Evolutionary conservation across 345 rosid species (phyloP), one percentile per base, ranked within the genome.

Genomic region (Toxicodendron radicans): DNA sequence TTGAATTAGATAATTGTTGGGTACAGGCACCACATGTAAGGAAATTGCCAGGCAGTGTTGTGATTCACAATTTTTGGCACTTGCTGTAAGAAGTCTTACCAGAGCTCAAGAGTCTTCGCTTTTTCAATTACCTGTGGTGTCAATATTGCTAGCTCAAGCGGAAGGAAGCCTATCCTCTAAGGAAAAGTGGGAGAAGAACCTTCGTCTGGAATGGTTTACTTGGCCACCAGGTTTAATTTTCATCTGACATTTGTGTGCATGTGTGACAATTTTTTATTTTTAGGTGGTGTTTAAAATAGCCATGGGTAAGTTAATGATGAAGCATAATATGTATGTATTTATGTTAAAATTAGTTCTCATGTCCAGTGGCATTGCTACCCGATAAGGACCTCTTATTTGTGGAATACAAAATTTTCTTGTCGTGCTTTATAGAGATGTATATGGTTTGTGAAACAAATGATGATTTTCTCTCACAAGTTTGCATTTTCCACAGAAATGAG

Each of bases 191-290:
- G 87, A 82, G 88, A 79, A 80, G 79, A 85, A 86, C 76, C 93
- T 95, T 74, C 90, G 89, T 57, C 85, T 78, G 23, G 98, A 95
- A 80, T 95, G 97, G 97, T 86, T 76, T 76, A 85, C 97, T 73
- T 95, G 99, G 99, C 86, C 97, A 66, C 97, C 96, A 89, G 99
- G 97, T 93, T 72, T 51, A 72, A 17, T 46, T 81, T 75, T 67
- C 38, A 5, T 45, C 24, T n/a, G 23, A 64, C 43, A 60, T 66
- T 53, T 52, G 45, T 54, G n/a, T 65, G 71, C 33, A 14, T 21
- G 61, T 53, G 16, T 73, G 52, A 54, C 63, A 21, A 51, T n/a
- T 35, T 13, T 32, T 41, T 21, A 48, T 53, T 41, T 61, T 10
- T 33, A 48, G 27, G 23, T 73, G 27, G 32, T 60, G 13, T 49